A percentile compares a stretch with the other conserved stretches of the same genome.
These are phyloP conservation scores for Alternaria solani DNA, from an alignment of 2,329 filamentous ascomycete genomes.

Conservation along the genomic window DNA sequence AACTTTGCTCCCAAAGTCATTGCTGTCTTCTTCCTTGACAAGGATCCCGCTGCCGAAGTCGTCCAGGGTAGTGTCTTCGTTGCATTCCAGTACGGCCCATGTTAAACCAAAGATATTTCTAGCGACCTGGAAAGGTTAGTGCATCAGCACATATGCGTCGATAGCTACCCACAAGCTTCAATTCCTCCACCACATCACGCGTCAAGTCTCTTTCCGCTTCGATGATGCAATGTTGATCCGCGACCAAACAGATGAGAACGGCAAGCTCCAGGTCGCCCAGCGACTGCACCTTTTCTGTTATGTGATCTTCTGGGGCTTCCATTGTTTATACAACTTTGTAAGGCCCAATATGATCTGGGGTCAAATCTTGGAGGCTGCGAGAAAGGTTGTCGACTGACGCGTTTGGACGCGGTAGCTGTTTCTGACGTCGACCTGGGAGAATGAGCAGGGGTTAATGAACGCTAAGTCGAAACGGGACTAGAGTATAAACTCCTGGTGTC, in stretches of 20 bases:
- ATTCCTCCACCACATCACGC: conserved; percentile 74
- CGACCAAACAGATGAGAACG: conserved; percentile 79
- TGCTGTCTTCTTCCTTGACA: conserved; percentile 43
- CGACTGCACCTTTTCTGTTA: conserved; percentile 69
- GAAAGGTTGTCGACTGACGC: not conserved
- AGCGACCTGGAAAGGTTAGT: conserved; percentile 64
- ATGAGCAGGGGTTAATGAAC: not conserved
- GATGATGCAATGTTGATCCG: conserved; percentile 87
- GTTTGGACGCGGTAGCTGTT: not conserved
- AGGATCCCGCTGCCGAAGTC: conserved; percentile 80
- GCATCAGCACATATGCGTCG: not conserved
- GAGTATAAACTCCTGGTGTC: not conserved
- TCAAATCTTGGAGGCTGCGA: not conserved
- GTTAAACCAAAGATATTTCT: conserved; percentile 75
- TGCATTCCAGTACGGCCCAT: conserved; percentile 76
- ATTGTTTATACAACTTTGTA: not conserved
- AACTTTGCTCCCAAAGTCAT: conserved; percentile 31
- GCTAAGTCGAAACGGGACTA: not conserved
- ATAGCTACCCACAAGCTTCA: conserved; percentile 67
- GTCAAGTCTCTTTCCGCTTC: conserved; percentile 71
- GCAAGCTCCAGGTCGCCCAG: conserved; percentile 91
- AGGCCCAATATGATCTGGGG: not conserved
- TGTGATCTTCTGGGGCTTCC: not conserved
- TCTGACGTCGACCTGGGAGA: not conserved
- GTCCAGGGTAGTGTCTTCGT: conserved; percentile 76